Percentiles rank a stretch among this genome's conserved stretches.
phyloP scores from a whole-genome alignment of 345 rosid genomes.

The Ricinus communis region DNA sequence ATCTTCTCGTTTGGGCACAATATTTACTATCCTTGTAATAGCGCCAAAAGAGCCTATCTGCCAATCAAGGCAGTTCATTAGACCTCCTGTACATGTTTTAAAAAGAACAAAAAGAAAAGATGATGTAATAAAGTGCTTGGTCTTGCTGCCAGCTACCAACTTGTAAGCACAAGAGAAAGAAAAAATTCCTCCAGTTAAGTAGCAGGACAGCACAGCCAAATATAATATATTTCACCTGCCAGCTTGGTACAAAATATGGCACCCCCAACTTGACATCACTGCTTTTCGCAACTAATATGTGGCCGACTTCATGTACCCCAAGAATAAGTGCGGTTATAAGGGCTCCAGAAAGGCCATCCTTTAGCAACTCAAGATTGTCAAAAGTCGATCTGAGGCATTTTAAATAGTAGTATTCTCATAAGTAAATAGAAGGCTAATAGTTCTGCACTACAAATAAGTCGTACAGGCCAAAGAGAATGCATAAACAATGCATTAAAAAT shows the following conservation, averaged over 20 bases:
- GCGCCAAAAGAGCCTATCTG: conserved; percentile 99
- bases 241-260: conserved; percentile 93
- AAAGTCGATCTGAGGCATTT: conserved; percentile 60
- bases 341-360: conserved; percentile 86
- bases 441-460: not conserved
- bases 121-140: not conserved
- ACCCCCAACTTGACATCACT: conserved; percentile 74
- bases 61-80: conserved; percentile 57
- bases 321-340: conserved; percentile 72
- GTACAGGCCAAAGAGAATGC: conserved; percentile 3
- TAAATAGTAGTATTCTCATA: conserved; percentile 7
- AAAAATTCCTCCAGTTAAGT: conserved; percentile 5
- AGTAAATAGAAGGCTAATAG: not conserved
- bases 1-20: conserved; percentile 83
- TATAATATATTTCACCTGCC: conserved; percentile 67
- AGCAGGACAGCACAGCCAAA: not conserved
- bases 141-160: not conserved
- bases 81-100: conserved; percentile 10
- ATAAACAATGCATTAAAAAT: conserved; percentile 1
- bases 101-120: conserved; percentile 1
- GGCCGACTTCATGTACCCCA: conserved; percentile 81
- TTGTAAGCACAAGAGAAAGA: not conserved
- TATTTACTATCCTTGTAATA: conserved; percentile 78
- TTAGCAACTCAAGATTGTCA: conserved; percentile 69
- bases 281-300: conserved; percentile 63